A percentile compares a stretch with the other conserved stretches of the same genome.
Conservation (phyloP, 139 green algal genomes). For the Parachlorella kessleri region DNA sequence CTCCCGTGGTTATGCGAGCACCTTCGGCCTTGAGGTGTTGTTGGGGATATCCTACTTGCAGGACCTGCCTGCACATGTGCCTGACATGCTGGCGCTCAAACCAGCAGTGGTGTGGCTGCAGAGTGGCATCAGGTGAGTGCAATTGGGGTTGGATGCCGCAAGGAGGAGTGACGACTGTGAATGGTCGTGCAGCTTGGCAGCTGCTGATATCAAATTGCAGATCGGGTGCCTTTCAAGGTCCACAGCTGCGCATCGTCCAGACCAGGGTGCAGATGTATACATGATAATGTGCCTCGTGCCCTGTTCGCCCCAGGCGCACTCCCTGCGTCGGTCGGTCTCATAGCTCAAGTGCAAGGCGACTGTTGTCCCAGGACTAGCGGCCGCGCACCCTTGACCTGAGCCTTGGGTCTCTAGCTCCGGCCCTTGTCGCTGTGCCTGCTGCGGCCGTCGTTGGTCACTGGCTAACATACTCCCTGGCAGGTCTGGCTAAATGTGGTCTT, state of each 20-base stretch:
- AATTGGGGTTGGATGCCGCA: not conserved
- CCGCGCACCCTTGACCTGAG: not conserved
- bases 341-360: not conserved
- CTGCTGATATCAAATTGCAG: too few relatives aligned
- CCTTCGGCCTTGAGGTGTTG: not conserved
- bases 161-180: not conserved
- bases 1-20: not conserved
- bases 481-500: not conserved
- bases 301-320: too few relatives aligned
- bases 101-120: slow-evolving; percentile 65
- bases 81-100: slow-evolving; percentile 55
- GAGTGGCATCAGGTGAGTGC: slow-evolving; percentile 46
- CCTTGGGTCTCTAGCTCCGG: not conserved
- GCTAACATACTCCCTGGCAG: not conserved
- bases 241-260: not conserved
- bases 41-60: not conserved
- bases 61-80: slow-evolving; percentile 40
- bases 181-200: too few relatives aligned
- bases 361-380: not conserved
- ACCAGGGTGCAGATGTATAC: not conserved
- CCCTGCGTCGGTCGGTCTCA: too few relatives aligned
- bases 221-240: not conserved
- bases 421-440: too few relatives aligned
- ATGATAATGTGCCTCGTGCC: not conserved
- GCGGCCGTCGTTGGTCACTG: too few relatives aligned